Base-by-base conservation (phyloP, 2,329 filamentous ascomycete species). In the Fusarium tanahbumbuense region DNA sequence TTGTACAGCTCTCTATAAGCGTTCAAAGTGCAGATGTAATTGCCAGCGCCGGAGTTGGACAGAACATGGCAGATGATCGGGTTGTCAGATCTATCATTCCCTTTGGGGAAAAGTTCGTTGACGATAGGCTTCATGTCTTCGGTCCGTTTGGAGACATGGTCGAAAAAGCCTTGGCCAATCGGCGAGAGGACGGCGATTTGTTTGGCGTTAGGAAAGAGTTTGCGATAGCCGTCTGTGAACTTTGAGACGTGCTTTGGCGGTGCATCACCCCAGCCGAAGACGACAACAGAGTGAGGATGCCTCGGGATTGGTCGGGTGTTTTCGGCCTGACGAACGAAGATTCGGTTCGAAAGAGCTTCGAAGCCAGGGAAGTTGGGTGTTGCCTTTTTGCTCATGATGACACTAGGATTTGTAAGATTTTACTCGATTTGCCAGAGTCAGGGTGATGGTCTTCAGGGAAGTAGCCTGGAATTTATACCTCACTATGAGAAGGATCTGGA, bases 231-330 rank as follows among this genome's bases (percentile, higher is more conserved):
- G 3, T 64, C 25, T 2, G 50, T 23, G 15, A 64, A 64, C 1
- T 64, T 64, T 3, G 52, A 32, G 2, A 64, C 22, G 5, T 64
- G 37, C 8, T 48, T 64, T 12, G 61, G 50, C 6, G 40, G 50
- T 2, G 61, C 61, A 4, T 64, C 61, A 1, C 60, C 61, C 61
- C 61, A 64, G n/a, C 59, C 61, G 3, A 58, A 64, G 6, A 64
- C 27, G 18, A 64, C 15, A 4, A 64, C n/a, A 6, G 52, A 11
- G 1, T 22, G 37, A 5, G 61, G 61, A 3, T 58, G 30, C 8
- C 13, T 12, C 1, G 25, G 8, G 2, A 8, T 23, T 5, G 37
- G 16, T 2, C 9, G 13, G 4, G 20, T 0, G 11, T 16, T 18
- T 1, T 64, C 50, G 6, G 30, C 16, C 0, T 18, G 6, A 1